These are phyloP conservation scores for Bacidia rubella DNA, from an alignment of 495 filamentous ascomycete species.

Conservation along the genomic window DNA sequence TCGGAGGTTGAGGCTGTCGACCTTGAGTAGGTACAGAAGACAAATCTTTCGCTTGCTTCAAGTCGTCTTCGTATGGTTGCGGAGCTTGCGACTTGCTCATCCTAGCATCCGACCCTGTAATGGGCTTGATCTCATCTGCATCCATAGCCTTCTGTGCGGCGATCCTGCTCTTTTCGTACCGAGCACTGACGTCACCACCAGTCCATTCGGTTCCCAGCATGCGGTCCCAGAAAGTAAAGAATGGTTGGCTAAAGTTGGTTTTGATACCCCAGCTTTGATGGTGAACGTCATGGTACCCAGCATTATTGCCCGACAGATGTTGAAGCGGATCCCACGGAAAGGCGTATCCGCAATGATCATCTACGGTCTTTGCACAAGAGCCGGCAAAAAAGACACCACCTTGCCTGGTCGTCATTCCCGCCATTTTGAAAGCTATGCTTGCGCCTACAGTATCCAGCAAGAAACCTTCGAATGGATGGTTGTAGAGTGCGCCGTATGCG, in stretches of 20 bases:
- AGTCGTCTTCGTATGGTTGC: slow-evolving; percentile 15
- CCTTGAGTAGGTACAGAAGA: neutral
- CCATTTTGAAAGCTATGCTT: slow-evolving; percentile 54
- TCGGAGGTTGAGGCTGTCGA: slow-evolving; percentile 13
- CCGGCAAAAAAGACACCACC: slow-evolving; percentile 60
- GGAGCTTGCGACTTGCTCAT: slow-evolving; percentile 10
- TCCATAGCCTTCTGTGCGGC: slow-evolving; percentile 23
- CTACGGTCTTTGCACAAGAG: slow-evolving; percentile 71
- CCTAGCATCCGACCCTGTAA: slow-evolving; percentile 13
- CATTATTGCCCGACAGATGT: slow-evolving; percentile 68
- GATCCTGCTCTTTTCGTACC: slow-evolving; percentile 29
- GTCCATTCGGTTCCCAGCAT: slow-evolving; percentile 59
- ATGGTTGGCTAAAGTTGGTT: slow-evolving; percentile 61
- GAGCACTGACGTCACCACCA: slow-evolving; percentile 41
- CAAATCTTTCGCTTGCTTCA: slow-evolving; percentile 12
- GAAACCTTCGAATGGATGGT: slow-evolving; percentile 74
- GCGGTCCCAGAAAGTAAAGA: slow-evolving; percentile 77
- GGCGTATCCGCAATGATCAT: slow-evolving; percentile 74
- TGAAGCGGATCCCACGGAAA: slow-evolving; percentile 76
- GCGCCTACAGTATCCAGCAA: slow-evolving; percentile 68
- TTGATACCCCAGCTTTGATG: slow-evolving; percentile 90
- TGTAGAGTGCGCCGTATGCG: slow-evolving; percentile 78
- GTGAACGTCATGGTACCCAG: slow-evolving; percentile 76
- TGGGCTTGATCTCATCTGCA: slow-evolving; percentile 10
- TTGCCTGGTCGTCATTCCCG: slow-evolving; percentile 53